Evolutionary conservation across 1,284 basidiomycete genomes (phyloP).

Genomic region (Chondrostereum purpureum): DNA sequence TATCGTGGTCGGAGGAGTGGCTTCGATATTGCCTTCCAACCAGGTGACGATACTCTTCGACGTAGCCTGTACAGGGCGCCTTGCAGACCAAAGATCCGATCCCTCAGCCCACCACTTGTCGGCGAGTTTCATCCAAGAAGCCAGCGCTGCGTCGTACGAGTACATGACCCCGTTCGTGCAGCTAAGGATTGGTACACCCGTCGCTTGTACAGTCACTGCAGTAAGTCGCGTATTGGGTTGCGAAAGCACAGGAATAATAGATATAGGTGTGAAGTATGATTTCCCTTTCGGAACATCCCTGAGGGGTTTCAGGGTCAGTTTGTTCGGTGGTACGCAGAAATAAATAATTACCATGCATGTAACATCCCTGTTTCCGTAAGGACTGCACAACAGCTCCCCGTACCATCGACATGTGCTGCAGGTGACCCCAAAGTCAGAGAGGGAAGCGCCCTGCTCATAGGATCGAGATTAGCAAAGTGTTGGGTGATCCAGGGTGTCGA

Average conservation of each 20-base stretch:
- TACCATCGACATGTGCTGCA: conserved; percentile 61
- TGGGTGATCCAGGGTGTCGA: conserved; percentile 8
- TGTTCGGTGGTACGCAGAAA: too few relatives aligned
- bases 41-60: conserved; percentile 38
- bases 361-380: conserved; percentile 68
- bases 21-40: conserved; percentile 50
- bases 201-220: conserved; percentile 62
- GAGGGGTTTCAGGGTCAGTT: too few relatives aligned
- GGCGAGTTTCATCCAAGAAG: conserved; percentile 66
- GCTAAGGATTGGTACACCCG: conserved; percentile 72
- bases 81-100: conserved; percentile 74
- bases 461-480: conserved; percentile 6
- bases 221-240: conserved; percentile 50
- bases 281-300: conserved; percentile 71
- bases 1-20: conserved; percentile 31
- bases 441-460: conserved; percentile 56
- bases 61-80: conserved; percentile 41
- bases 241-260: conserved; percentile 53
- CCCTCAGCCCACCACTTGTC: conserved; percentile 78
- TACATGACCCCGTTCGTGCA: conserved; percentile 71
- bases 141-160: conserved; percentile 66
- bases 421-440: conserved; percentile 69
- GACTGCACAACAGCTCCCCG: conserved; percentile 58
- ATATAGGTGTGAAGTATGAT: conserved; percentile 59
- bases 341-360: conserved; percentile 60